Evolutionary conservation across 2,329 filamentous ascomycete genomes (phyloP), one percentile per base, ranked within the genome.

Genomic region (Teratosphaeria zuluensis): DNA sequence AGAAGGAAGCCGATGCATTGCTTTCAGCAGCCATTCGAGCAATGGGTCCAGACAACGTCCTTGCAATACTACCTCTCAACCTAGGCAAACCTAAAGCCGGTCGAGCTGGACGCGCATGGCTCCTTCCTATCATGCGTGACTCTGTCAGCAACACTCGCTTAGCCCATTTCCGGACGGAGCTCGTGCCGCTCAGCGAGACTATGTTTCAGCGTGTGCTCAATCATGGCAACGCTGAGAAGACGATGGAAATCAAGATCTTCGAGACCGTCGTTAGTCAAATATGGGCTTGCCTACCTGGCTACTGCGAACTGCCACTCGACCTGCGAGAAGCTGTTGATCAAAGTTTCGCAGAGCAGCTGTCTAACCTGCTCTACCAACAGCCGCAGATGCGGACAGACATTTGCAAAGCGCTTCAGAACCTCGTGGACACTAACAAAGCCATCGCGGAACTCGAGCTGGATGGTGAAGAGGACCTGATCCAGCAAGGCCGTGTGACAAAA

Each of bases 201-300:
- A 89, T 99, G 80, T 96, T 92, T 73, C 90, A 97, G 72, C 85
- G 84, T 64, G 89, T 97, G 4, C 78, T 96, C 53, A 87, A 95
- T 62, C 88, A 95, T 67, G 89, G 88, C 14, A 78, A 83, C 24
- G 85, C 84, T 14, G 89, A 92, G 70, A 96, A 96, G 80, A 94
- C 90, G 0, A 92, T 96, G 82, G 91, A 97, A 72, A 83, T 94
- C 70, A 99, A 99, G 79, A 95, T 99, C 60, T 99, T 94, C 71
- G 92, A 99, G 76, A 97, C 94, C 0, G 79, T 99, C 4, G 90
- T 99, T 8, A 88, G 95, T 65, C 94, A 99, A 71, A 92, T 92
- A 51, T 99, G 94, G 94, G 90, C 90, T 0, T 87, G 89, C 56
- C 81, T 99, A 16, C 92, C 94, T 0, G 94, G 94, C 1, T 99